Base-by-base conservation (phyloP, 108 stramenopile species). In the Nitzschia inconspicua region DNA sequence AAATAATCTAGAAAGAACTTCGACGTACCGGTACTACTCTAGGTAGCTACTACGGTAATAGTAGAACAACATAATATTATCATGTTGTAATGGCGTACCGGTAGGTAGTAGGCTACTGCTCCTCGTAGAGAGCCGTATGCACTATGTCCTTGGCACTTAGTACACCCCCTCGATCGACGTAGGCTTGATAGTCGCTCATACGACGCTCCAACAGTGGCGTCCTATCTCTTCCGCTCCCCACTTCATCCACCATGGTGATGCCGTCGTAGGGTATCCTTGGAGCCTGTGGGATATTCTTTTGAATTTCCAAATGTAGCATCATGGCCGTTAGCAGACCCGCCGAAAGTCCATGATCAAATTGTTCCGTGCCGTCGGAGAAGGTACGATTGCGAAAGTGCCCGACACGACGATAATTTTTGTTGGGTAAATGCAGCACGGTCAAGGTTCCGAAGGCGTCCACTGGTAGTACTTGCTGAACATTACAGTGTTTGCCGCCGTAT, bases 391-490 rank as follows among this genome's bases (percentile, higher is more conserved):
- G 65, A 58, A 53, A 68, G 26, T 78, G 83, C 22, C 91, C 91
- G 9, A 93, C 85, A 26, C 91, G 66, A 23, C 91, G 78, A 64
- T 93, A 93, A 69, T 93, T 93, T 52, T 93, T 93, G 65, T 93
- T 93, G 36, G 91, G 91, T 16, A 93, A 56, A 69, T 93, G 91
- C 44, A 83, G 64, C 8, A 89, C 84, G 9, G 82, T 89, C 23
- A 93, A 57, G 23, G 83, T 70, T 27, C 91, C 91, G 71, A 93
- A 93, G 28, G 69, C 61, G 18, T 88, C 73, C 36, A 79, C 64
- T 3, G 90, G 90, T 26, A 78, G 22, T 18, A 92, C 66, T 54
- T 92, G 91, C 42, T 73, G 82, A 4, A 93, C 84, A 29, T 50
- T 47, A 52, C 91, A 93, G 58, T 93, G 87, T 27, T 65, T 52